Evolutionary conservation across 1,284 basidiomycete genomes (phyloP), one percentile per base, ranked within the genome.

Genomic region (Apiotrichum domesticum): DNA sequence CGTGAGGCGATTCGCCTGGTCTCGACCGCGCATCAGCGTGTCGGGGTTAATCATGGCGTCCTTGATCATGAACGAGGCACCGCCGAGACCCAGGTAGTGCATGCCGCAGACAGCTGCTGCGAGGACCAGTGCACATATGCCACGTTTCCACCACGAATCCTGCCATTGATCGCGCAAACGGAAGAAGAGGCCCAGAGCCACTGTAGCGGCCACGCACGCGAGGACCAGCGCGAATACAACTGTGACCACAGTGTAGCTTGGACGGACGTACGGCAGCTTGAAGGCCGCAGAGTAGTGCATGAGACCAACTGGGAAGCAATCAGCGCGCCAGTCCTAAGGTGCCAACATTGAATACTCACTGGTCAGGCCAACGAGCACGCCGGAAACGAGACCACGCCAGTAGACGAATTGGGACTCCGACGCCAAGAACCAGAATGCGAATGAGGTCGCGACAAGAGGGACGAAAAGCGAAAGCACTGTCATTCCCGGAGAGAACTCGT

Each of bases 351-450:
- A 10, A 37, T 62, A 57, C 77, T 89, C 66, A 89, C 93, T 77
- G 84, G 90, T 58, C 82, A 89, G 49, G 79, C 85, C 64, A 85
- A 93, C 75, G 84, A 92, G 75, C 77, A 88, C 47, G 81, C 90
- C 63, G 82, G 86, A 60, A 79, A 77, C 59, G 43, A 70, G 45
- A 53, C 77, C 74, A 54, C 79, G 72, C 68, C 72, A 74, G 32
- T 71, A 57, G 52, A 68, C 66, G 58, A 79, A 76, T 41, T 77
- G 69, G 47, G 71, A 62, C 55, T 77, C 75, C 14, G 72, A 68
- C 34, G 78, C 79, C 54, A 80, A 66, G 63, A 80, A 74, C 70
- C 78, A 71, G 66, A 80, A 80, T 9, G 78, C 77, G 46, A 76
- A 66, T 51, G 70, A 59, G n/a, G 77, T 75, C 3, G 78, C 77